These are phyloP conservation scores for Chytriomyces sp. DNA, from an alignment of 192 early-diverging fungal species.

Conservation along the genomic window DNA sequence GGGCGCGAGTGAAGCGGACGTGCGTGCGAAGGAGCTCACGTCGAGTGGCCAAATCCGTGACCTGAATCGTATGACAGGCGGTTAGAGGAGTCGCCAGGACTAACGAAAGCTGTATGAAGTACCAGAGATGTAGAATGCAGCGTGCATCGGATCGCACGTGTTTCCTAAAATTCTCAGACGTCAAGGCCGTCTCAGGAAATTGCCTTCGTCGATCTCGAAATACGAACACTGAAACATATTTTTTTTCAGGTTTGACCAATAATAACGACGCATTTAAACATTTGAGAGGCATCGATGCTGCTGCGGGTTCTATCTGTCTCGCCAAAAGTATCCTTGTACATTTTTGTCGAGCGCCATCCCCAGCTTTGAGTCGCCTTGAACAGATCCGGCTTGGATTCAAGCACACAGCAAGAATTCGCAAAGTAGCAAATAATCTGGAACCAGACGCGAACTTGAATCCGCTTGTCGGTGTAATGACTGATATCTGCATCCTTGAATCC, in stretches of 20 bases:
- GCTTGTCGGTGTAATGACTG: constrained; percentile 35
- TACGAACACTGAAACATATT: too few species aligned
- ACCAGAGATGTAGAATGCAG: constrained; percentile 39
- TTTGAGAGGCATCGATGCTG: neutral
- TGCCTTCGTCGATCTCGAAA: too few species aligned
- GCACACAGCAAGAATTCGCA: constrained; percentile 27
- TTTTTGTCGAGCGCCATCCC: constrained; percentile 48
- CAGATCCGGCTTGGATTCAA: constrained; percentile 49
- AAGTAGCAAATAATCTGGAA: constrained; percentile 42
- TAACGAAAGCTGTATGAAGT: neutral
- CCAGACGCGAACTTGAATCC: constrained; percentile 33
- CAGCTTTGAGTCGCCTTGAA: constrained; percentile 43
- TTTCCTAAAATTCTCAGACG: too few species aligned
- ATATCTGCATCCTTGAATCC: neutral
- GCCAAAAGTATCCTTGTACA: constrained; percentile 41
- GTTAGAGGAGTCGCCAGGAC: neutral
- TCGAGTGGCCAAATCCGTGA: constrained; percentile 40
- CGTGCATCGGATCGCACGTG: too few species aligned
- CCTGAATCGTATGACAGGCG: neutral
- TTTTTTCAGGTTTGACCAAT: constrained; percentile 22
- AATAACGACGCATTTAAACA: constrained; percentile 6
- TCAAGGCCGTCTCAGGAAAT: too few species aligned
- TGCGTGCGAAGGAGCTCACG: constrained; percentile 20
- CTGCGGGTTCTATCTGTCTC: neutral
- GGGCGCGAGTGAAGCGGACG: neutral